Base-by-base conservation (phyloP, 148 eudicot genomes). In the Rhododendron kiyosumense region DNA sequence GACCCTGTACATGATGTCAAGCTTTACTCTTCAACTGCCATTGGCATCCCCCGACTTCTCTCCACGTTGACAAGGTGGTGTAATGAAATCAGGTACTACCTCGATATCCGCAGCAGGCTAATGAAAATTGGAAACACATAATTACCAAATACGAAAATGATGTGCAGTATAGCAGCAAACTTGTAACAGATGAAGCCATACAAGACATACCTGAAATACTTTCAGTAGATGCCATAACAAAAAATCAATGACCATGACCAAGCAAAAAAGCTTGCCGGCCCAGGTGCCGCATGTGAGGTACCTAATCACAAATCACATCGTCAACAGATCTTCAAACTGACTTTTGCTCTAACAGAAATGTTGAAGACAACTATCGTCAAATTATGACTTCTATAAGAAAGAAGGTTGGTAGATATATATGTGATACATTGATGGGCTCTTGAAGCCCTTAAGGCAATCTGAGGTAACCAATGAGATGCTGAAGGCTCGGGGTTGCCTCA, bases 261-360 rank as follows among this genome's bases (percentile, higher is more conserved):
- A 88, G 96, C 94, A 95, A 85, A 97, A 94, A 51, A 96, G 93
- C 91, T 96, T 96, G 89, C 99, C 98, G 30, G 99, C 99, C 98
- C 97, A 96, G 48, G 93, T 89, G 41, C 98, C 98, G 80, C 98
- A 96, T 48, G 93, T 87, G 24, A 96, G 98, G 88, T 96, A 96
- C 95, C 98, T 95, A 86, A 30, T 20, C 61, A 86, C 81, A 78
- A 3, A 85, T 51, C 14, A 63, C 82, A 45, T 34, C 32, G 49
- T 88, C 83, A 86, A 46, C 80, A 65, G 11, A 52, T 4, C 65
- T 51, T 86, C 2, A 45, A 73, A 71, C n/a, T 51, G 63, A 46
- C 67, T 10, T 52, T 63, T 28, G 6, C 65, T 1, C n/a, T 20
- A 20, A 59, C n/a, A 18, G 65, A 59, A 22, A 59, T 59, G 65